Base-by-base conservation (phyloP, 805 yeast species). In the Sporopachydermia lactativora region DNA sequence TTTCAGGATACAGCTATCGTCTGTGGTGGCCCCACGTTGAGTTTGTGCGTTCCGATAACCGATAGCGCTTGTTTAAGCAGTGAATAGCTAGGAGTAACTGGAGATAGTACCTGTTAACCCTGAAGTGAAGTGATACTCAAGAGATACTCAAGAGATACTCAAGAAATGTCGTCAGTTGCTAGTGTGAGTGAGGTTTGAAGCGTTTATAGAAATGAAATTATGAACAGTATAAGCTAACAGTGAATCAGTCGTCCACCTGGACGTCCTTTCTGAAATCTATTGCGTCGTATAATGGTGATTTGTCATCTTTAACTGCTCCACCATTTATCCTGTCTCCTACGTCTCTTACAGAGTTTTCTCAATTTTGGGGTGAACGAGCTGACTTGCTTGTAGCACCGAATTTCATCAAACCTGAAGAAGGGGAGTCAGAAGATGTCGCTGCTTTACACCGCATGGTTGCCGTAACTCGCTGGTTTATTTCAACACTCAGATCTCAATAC, bases 321-420 rank as follows among this genome's bases (percentile, higher is more conserved):
- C 96, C 97, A 5, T 92, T 89, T 63, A 92, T 92, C 48, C 68
- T 92, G 48, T 84, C 95, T 3, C 85, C 96, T 17, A 78, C 82
- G 4, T 88, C 96, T 2, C 68, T 85, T 51, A 75, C 75, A 24
- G 98, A 92, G 64, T 92, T 83, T 61, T 81, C 96, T 16, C 89
- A 84, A 59, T 92, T 84, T 63, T 92, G 98, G 96, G 84, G 86
- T 38, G 95, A 88, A 56, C 89, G 84, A 54, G 86, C 88, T 16
- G 89, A 83, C 46, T 67, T 86, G 47, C 72, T 92, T 42, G 60
- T 85, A 41, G 88, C 74, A 31, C 88, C 96, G 24, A 70, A 68
- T 47, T 66, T 67, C 45, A 65, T 73, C 41, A 43, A 43, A 5
- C 60, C 64, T 15, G 58, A 55, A 35, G 62, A 64, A 28, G 60